These are phyloP conservation scores for Pseudocercospora pini-densiflorae DNA, from an alignment of 2,329 filamentous ascomycete genomes.

Conservation along the genomic window DNA sequence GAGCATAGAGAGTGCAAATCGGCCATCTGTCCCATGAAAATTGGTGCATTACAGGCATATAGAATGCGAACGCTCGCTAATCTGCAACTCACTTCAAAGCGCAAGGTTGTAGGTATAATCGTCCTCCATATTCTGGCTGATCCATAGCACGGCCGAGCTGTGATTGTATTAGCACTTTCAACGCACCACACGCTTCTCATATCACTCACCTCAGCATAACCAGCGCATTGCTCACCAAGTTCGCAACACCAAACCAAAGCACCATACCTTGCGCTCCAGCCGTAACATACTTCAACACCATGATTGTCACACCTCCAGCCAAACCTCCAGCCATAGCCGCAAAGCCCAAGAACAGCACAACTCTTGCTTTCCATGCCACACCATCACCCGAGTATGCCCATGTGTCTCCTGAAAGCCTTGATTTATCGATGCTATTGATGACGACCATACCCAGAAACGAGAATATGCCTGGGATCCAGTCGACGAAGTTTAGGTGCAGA, in stretches of 20 bases:
- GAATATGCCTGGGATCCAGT: constrained; percentile 75
- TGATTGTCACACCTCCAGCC: constrained; percentile 68
- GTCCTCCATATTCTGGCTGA: constrained; percentile 74
- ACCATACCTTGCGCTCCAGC: constrained; percentile 63
- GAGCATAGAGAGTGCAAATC: not conserved
- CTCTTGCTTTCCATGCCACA: constrained; percentile 71
- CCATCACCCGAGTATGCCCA: constrained; percentile 67
- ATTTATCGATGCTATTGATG: constrained; percentile 74
- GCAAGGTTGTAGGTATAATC: constrained; percentile 73
- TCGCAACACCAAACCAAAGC: constrained; percentile 70
- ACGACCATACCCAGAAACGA: constrained; percentile 71
- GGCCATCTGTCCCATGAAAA: not conserved
- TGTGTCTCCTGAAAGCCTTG: constrained; percentile 65
- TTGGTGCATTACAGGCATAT: constrained; percentile 8
- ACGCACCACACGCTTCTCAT: not conserved
- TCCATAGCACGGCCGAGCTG: constrained; percentile 69
- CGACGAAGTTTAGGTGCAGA: constrained; percentile 68
- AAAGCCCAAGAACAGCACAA: constrained; percentile 72
- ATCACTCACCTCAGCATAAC: constrained; percentile 68
- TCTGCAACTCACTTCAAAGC: constrained; percentile 47
- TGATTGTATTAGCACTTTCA: constrained; percentile 35
- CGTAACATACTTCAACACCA: constrained; percentile 71
- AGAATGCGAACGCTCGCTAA: not conserved
- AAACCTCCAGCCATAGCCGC: constrained; percentile 70
- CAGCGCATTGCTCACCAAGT: constrained; percentile 66